phyloP scores from a whole-genome alignment of 148 eudicot genomes.

The Heliamphora exappendiculata region DNA sequence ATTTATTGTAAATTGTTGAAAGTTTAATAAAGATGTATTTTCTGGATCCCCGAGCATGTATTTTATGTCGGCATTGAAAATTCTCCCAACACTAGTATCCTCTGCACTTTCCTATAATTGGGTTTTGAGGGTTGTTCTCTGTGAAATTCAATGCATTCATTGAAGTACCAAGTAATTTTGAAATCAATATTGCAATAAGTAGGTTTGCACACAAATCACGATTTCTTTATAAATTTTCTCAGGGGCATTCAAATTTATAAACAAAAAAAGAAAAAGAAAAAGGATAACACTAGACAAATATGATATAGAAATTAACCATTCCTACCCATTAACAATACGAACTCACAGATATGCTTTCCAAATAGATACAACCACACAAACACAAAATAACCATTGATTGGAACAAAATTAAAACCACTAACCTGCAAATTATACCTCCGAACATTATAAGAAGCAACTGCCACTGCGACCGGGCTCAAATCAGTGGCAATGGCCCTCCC shows the following conservation, averaged over 20 bases:
- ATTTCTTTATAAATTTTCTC: background rate
- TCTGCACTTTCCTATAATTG: too few species aligned
- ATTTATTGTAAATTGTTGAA: too few species aligned
- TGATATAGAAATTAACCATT: background rate
- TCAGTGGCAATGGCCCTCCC: constrained; percentile 76
- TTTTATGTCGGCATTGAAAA: too few species aligned
- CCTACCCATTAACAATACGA: background rate
- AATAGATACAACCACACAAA: background rate
- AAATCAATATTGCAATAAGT: background rate
- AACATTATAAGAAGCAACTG: constrained; percentile 70
- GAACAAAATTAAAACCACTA: constrained; percentile 19
- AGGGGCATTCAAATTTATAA: background rate
- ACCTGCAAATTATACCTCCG: constrained; percentile 89
- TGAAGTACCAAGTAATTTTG: background rate
- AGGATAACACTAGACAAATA: background rate
- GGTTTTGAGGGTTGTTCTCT: background rate
- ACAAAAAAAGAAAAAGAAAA: background rate
- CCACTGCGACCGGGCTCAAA: constrained; percentile 66
- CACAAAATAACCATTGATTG: background rate
- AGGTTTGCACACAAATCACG: background rate
- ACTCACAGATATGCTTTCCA: background rate
- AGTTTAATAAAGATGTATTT: too few species aligned
- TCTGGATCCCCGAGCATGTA: too few species aligned
- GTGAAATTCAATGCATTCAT: background rate
- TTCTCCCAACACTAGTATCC: too few species aligned